Evolutionary conservation across 2,329 filamentous ascomycete genomes (phyloP), one percentile per base, ranked within the genome.

Genomic region (Myriangium duriaei): DNA sequence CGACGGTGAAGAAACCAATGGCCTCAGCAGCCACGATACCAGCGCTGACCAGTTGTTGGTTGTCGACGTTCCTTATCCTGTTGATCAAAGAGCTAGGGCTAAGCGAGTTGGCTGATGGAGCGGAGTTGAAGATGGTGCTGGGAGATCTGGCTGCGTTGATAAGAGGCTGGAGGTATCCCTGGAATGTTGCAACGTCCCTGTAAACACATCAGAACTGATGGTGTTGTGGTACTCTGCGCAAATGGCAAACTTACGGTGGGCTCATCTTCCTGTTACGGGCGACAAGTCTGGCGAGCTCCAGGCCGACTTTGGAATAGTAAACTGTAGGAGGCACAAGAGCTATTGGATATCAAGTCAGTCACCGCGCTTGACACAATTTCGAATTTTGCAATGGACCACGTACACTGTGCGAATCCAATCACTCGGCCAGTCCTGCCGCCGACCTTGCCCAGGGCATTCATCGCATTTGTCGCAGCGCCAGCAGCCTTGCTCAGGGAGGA

Each of bases 1-100:
- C 91, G 39, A 96, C 76, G 45, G 87, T 92, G 74, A 96, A 98
- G 75, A 98, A 98, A 45, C 91, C 91, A 49, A 98, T 65, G 35
- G 85, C 73, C 68, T 98, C 88, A 40, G 87, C 87, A 33, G 71
- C 64, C 45, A 95, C 68, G 43, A 98, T 81, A 51, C 81, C 83
- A 43, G 72, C 80, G 38, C 80, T 64, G 39, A 73, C 72, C 51
- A 88, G 59, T 62, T 93, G 79, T 50, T 76, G 70, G 49, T 65
- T 68, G 61, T 75, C 80, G 53, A 91, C 53, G 65, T 76, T 81
- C 58, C 82, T 76, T 55, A 82, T 59, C 49, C 67, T 66, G 51
- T 65, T 62, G 47, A 80, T 55, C 52, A 65, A 59, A 41, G 78
- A 70, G 49, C 74, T 68, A 54, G 71, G 64, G 48, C 69, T 58